Conservation (phyloP, 179 eudicot species). For the Amaranthus tricolor region DNA sequence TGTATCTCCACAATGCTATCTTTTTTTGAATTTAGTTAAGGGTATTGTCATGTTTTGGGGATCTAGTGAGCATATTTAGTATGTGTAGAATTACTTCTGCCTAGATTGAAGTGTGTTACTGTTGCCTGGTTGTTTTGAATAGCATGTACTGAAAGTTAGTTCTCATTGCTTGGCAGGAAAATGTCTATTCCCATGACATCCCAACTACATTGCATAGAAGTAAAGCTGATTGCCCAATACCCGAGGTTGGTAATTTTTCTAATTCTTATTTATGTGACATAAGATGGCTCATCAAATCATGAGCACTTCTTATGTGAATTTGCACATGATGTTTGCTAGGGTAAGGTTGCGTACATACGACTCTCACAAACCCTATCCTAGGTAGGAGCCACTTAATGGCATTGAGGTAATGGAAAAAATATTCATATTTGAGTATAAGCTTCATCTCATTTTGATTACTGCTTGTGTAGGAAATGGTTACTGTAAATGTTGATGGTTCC, state of each 20-base stretch:
- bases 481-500: slow-evolving; percentile 95
- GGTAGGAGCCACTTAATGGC: too few species aligned
- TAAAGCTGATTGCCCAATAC: slow-evolving; percentile 96
- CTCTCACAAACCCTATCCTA: too few species aligned
- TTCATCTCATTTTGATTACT: slow-evolving; percentile 20
- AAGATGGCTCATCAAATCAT: too few species aligned
- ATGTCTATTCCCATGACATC: slow-evolving; percentile 85
- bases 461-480: slow-evolving; percentile 83
- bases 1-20: too few species aligned
- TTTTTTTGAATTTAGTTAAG: too few species aligned
- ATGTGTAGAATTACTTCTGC: background rate
- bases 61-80: background rate
- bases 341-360: too few species aligned
- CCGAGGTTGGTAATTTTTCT: slow-evolving; percentile 58
- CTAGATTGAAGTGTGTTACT: background rate
- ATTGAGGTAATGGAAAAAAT: too few species aligned
- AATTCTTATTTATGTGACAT: background rate
- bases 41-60: too few species aligned
- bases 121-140: background rate
- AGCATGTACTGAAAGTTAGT: background rate
- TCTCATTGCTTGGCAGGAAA: slow-evolving; percentile 53
- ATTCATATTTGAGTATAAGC: slow-evolving; percentile 1
- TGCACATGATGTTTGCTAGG: too few species aligned
- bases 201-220: slow-evolving; percentile 95
- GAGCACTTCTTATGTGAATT: too few species aligned